Conservation (phyloP, 2,329 filamentous ascomycete genomes). For the Epichloe gansuensis region DNA sequence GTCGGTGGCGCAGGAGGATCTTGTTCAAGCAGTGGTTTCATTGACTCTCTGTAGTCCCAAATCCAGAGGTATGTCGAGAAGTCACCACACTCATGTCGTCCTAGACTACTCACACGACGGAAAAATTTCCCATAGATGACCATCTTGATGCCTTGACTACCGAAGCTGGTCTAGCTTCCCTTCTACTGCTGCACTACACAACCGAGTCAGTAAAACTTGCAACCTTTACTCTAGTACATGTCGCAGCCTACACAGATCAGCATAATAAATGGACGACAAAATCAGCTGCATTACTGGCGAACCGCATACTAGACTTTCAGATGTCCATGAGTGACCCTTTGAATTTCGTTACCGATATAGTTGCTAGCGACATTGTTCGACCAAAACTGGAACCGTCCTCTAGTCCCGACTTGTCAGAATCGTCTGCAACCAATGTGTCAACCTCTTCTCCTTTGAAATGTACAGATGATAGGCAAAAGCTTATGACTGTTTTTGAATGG, state of each 20-base stretch:
- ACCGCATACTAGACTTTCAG: conserved; percentile 18
- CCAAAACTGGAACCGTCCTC: conserved; percentile 50
- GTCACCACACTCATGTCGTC: not conserved
- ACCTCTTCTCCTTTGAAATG: not conserved
- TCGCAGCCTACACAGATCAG: conserved; percentile 21
- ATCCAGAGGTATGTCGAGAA: not conserved
- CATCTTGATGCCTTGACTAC: conserved; percentile 5
- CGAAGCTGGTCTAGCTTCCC: conserved; percentile 17
- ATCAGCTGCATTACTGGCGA: conserved; percentile 18
- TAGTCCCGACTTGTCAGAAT: conserved; percentile 10
- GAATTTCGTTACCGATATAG: conserved; percentile 37
- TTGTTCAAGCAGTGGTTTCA: conserved; percentile 1
- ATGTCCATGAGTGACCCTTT: conserved; percentile 9
- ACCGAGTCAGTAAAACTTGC: conserved; percentile 4
- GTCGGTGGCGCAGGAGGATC: not conserved
- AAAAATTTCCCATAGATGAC: not conserved
- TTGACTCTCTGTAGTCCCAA: not conserved
- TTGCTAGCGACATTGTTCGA: conserved; percentile 52
- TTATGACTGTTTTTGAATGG: conserved; percentile 5
- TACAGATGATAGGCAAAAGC: not conserved
- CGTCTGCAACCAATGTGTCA: not conserved
- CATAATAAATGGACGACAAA: conserved; percentile 27
- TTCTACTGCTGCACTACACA: conserved; percentile 14
- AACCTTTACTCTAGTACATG: conserved; percentile 16
- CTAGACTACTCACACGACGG: not conserved